Base-by-base conservation (phyloP, 2,329 filamentous ascomycete species). In the Apiospora marii region DNA sequence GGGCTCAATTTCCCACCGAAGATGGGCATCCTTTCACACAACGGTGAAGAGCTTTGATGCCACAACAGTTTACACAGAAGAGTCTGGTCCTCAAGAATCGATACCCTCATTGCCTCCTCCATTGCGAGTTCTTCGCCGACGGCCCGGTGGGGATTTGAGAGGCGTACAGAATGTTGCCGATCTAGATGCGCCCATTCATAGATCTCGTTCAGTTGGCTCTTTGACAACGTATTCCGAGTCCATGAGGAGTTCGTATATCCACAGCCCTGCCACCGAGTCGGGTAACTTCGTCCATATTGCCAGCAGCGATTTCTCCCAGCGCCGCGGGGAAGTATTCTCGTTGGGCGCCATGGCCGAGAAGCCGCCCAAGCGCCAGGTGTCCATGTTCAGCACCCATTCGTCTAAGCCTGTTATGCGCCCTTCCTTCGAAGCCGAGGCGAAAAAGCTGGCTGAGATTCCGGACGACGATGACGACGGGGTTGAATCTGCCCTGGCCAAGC, bases 381-480 rank as follows among this genome's bases (percentile, higher is more conserved):
- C 90, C 0, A 79, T 91, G 2, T 89, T 91, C 74, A 91, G 89
- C 76, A 90, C 89, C 0, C 87, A 89, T 74, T 91, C 89, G 5
- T 91, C 90, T 2, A 90, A 90, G 75, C 90, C 90, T 0, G 83
- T 86, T 1, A 90, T 91, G 88, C 87, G 90, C 4, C 88, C 90
- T 1, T 98, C 95, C 0, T 98, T 98, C 77, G 94, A 98, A 81
- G 92, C 89, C 3, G 95, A 97, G 78, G 94, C 97, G 0, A 92
- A 95, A 73, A 94, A 94, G 77, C 89, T 99, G 71, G 94, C 95
- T 2, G 92, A 93, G 71, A 94, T 98, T 37, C 94, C 96, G 0
- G 95, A 98, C 79, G 94, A 97, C 49, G 89, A 92, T 74, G 92
- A 92, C 67, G 94, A 97, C 79, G 96, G 96, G 16, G 92, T 98